Conservation (phyloP, 208 protist genomes). For the Leishmania major region DNA sequence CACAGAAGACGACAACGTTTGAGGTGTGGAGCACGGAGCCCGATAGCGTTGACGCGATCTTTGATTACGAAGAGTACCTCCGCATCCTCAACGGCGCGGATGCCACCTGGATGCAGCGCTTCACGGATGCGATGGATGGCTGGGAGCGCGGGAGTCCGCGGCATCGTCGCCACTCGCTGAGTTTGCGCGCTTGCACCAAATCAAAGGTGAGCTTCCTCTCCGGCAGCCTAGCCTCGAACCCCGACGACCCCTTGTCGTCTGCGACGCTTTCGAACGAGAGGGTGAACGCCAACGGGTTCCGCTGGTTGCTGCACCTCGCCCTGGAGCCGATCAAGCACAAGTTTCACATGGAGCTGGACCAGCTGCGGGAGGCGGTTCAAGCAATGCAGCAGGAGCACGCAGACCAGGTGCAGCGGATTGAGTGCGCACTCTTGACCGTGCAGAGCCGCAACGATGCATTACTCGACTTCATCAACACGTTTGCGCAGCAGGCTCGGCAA, state of each 20-base stretch:
- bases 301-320: constrained; percentile 36
- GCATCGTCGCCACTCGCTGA: not conserved
- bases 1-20: constrained; percentile 2
- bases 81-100: constrained; percentile 33
- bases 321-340: constrained; percentile 34
- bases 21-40: constrained; percentile 6
- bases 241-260: not conserved
- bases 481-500: constrained; percentile 23
- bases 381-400: constrained; percentile 37
- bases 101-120: constrained; percentile 16
- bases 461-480: constrained; percentile 47
- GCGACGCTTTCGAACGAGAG: constrained; percentile 10
- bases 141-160: not conserved
- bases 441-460: constrained; percentile 47
- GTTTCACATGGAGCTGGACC: constrained; percentile 20
- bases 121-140: not conserved
- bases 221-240: not conserved
- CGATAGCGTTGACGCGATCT: constrained; percentile 76
- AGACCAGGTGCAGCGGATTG: constrained; percentile 30
- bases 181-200: not conserved
- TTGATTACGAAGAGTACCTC: constrained; percentile 77
- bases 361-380: constrained; percentile 30
- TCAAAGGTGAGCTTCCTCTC: constrained; percentile 2
- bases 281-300: constrained; percentile 23
- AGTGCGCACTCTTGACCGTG: constrained; percentile 21